These are phyloP conservation scores for Articulospora tetracladia DNA, from an alignment of 495 filamentous ascomycete species.

Conservation along the genomic window DNA sequence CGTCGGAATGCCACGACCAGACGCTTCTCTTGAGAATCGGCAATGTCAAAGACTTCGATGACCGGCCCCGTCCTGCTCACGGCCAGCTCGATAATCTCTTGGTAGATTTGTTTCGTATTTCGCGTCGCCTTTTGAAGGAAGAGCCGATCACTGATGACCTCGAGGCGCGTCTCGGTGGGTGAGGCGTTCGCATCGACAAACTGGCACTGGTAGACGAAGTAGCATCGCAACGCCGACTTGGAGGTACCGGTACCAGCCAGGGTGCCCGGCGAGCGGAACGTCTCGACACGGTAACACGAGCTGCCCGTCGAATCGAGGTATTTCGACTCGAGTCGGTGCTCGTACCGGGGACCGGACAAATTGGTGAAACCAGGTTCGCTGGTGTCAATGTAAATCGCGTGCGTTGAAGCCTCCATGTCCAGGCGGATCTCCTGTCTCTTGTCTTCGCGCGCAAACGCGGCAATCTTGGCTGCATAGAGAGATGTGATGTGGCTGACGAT, in stretches of 20 bases:
- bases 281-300: slow-evolving; percentile 84
- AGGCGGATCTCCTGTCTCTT: slow-evolving; percentile 89
- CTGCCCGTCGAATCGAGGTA: slow-evolving; percentile 62
- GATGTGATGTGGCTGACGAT: slow-evolving; percentile 94
- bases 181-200: slow-evolving; percentile 72
- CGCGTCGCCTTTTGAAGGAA: slow-evolving; percentile 93
- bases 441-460: slow-evolving; percentile 89
- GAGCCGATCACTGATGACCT: slow-evolving; percentile 87
- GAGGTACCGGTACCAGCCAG: slow-evolving; percentile 41
- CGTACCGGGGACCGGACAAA: slow-evolving; percentile 77
- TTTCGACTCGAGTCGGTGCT: slow-evolving; percentile 90
- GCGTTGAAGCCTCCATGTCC: slow-evolving; percentile 91
- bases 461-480: slow-evolving; percentile 94
- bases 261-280: slow-evolving; percentile 86
- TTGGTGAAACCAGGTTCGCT: slow-evolving; percentile 79
- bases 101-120: slow-evolving; percentile 93
- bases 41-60: slow-evolving; percentile 96
- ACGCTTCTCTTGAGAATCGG: slow-evolving; percentile 83
- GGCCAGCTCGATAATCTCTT: slow-evolving; percentile 83
- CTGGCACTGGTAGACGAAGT: slow-evolving; percentile 95
- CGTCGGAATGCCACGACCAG: slow-evolving; percentile 92
- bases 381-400: slow-evolving; percentile 98
- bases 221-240: slow-evolving; percentile 86
- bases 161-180: slow-evolving; percentile 79
- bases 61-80: slow-evolving; percentile 84